Percentiles rank a stretch among this genome's conserved stretches.
Evolutionary conservation across 805 yeast species (phyloP).

Genomic region (Jamesozyma lodderae): DNA sequence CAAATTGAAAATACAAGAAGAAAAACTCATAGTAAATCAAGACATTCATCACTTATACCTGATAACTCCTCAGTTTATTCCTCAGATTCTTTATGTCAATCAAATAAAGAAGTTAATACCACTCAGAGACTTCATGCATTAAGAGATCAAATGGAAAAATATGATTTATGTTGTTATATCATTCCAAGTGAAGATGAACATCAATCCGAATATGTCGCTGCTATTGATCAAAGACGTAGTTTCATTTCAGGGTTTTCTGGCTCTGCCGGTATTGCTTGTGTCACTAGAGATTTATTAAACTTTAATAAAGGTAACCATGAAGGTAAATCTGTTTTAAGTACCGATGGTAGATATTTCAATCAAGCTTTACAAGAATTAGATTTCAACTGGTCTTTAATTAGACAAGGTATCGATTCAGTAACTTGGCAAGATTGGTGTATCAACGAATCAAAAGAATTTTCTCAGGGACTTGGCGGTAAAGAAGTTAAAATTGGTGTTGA

Average conservation of each 20-base stretch:
- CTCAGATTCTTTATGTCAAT: conserved; percentile 32
- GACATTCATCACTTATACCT: not conserved
- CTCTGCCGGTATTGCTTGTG: conserved; percentile 85
- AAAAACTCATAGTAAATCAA: conserved; percentile 5
- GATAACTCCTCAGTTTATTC: conserved; percentile 31
- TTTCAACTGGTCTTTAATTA: conserved; percentile 66
- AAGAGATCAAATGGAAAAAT: conserved; percentile 53
- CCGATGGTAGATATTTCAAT: conserved; percentile 90
- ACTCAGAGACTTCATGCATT: conserved; percentile 49
- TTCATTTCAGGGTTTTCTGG: conserved; percentile 87
- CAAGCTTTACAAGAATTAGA: conserved; percentile 85
- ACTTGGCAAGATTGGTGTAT: conserved; percentile 78
- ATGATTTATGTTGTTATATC: conserved; percentile 62
- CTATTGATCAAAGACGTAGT: conserved; percentile 72
- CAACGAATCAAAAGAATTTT: conserved; percentile 41
- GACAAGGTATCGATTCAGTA: conserved; percentile 68
- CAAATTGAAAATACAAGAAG: conserved; percentile 28
- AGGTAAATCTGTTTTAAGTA: conserved; percentile 72
- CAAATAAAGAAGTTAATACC: conserved; percentile 42
- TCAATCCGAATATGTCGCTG: conserved; percentile 80
- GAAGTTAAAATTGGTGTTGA: conserved; percentile 66
- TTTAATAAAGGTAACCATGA: conserved; percentile 34
- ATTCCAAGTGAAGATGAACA: conserved; percentile 91
- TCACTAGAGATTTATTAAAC: conserved; percentile 43
- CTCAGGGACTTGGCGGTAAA: conserved; percentile 33